Evolutionary conservation across 495 filamentous ascomycete species (phyloP).

Genomic region (Penicillium lagena): DNA sequence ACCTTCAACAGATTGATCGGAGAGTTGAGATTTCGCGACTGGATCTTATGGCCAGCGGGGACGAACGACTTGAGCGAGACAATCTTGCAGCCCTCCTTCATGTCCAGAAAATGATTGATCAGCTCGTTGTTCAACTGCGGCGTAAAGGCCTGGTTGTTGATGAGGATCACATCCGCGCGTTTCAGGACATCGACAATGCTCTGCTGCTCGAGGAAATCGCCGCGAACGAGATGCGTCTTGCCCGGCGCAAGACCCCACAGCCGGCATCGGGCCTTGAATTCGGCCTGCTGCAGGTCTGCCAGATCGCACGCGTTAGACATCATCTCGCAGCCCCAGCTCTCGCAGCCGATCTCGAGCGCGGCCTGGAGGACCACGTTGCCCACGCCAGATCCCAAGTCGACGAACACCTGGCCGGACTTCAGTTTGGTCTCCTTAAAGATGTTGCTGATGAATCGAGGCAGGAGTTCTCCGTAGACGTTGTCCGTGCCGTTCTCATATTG

Average conservation of each 20-base stretch:
- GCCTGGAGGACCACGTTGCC: constrained; percentile 95
- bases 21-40: constrained; percentile 61
- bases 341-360: constrained; percentile 85
- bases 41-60: constrained; percentile 61
- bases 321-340: constrained; percentile 95
- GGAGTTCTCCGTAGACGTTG: constrained; percentile 90
- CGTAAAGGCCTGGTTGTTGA: constrained; percentile 96
- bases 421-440: constrained; percentile 75
- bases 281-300: constrained; percentile 76
- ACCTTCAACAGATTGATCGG: constrained; percentile 74
- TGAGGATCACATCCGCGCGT: constrained; percentile 83
- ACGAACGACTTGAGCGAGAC: constrained; percentile 81
- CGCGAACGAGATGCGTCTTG: constrained; percentile 69
- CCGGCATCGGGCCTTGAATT: constrained; percentile 76
- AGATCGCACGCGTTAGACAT: constrained; percentile 83
- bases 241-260: constrained; percentile 86
- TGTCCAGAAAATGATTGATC: constrained; percentile 84
- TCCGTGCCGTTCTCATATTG: constrained; percentile 82
- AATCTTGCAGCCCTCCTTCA: constrained; percentile 86
- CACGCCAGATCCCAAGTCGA: constrained; percentile 91
- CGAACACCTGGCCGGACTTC: constrained; percentile 74
- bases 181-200: constrained; percentile 66
- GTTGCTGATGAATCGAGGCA: constrained; percentile 73
- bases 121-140: constrained; percentile 79
- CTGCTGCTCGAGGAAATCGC: constrained; percentile 75